These are phyloP conservation scores for Lactifluus piperatus DNA, from an alignment of 768 basidiomycete genomes.

Conservation along the genomic window DNA sequence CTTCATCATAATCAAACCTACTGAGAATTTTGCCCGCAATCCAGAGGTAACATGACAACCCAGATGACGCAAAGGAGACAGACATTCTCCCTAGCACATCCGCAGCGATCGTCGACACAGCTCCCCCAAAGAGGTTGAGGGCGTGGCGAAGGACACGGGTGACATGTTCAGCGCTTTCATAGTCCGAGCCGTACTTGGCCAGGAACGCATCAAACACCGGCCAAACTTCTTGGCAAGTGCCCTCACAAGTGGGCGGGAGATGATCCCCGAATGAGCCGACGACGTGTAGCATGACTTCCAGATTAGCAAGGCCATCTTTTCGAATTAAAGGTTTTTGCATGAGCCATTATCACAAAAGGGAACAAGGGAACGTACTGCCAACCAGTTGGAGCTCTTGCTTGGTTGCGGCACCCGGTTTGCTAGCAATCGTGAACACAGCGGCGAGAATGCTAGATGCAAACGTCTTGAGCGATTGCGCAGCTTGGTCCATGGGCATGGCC, in stretches of 20 bases:
- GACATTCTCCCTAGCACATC: slow-evolving; percentile 70
- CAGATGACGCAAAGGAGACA: slow-evolving; percentile 67
- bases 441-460: slow-evolving; percentile 83
- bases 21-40: slow-evolving; percentile 81
- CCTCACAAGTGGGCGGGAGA: slow-evolving; percentile 70
- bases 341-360: background rate
- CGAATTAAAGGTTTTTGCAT: slow-evolving; percentile 11
- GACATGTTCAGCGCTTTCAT: slow-evolving; percentile 71
- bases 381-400: slow-evolving; percentile 64
- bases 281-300: slow-evolving; percentile 86
- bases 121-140: slow-evolving; percentile 66
- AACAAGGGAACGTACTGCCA: slow-evolving; percentile 44
- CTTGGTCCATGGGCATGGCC: slow-evolving; percentile 84
- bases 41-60: slow-evolving; percentile 87
- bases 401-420: slow-evolving; percentile 44
- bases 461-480: slow-evolving; percentile 75
- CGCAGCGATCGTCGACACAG: slow-evolving; percentile 59
- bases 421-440: slow-evolving; percentile 57
- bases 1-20: slow-evolving; percentile 62
- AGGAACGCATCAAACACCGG: slow-evolving; percentile 74
- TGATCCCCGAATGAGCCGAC: slow-evolving; percentile 77
- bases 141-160: slow-evolving; percentile 82
- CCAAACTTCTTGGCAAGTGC: slow-evolving; percentile 77
- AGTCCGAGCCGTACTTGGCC: slow-evolving; percentile 64
- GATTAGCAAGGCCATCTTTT: slow-evolving; percentile 79